Base-by-base conservation (phyloP, 805 yeast species). In the Yarrowia sp. region DNA sequence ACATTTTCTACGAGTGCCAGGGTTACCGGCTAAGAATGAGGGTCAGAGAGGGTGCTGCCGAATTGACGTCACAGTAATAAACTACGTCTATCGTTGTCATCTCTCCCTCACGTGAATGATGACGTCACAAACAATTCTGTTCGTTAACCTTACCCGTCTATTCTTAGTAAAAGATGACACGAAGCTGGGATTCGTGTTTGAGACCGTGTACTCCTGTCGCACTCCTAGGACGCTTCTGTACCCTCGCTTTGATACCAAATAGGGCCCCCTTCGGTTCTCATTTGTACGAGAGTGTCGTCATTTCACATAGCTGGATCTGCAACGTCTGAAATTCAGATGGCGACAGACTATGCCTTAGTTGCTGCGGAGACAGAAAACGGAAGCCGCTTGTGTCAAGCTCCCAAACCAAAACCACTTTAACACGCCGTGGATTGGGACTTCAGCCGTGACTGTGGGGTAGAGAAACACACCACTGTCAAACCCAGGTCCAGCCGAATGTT, bases 251-350 rank as follows among this genome's bases (percentile, higher is more conserved):
- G 15, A 10, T 8, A 24, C 39, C 39, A 10, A 15, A 49, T 17
- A 20, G 24, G 39, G n/a, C 20, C 9, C 39, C 38, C 30, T n/a
- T n/a, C 33, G 30, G 15, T 30, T 33, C 17, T 10, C 20, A 3
- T 34, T 33, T 34, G 15, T 3, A 9, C 20, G 14, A n/a, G 14
- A 30, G 56, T 50, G 56, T 50, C 58, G 58, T 52, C 58, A 52
- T 52, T 20, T 38, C 58, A 52, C 58, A 52, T 52, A 19, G 43
- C 20, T 52, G 33, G 56, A 52, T 52, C 58, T 52, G 58, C 58
- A 38, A 14, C n/a, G 14, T 19, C 42, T 14, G 43, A 52, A 52
- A 52, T 33, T 52, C 20, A 34, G 33, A 34, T 15, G 20, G 58
- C 38, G 33, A 20, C 33, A 36, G 33, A 52, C 43, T 52, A 34